These are phyloP conservation scores for Mrakia gelida DNA, from an alignment of 768 basidiomycete species.

Conservation along the genomic window DNA sequence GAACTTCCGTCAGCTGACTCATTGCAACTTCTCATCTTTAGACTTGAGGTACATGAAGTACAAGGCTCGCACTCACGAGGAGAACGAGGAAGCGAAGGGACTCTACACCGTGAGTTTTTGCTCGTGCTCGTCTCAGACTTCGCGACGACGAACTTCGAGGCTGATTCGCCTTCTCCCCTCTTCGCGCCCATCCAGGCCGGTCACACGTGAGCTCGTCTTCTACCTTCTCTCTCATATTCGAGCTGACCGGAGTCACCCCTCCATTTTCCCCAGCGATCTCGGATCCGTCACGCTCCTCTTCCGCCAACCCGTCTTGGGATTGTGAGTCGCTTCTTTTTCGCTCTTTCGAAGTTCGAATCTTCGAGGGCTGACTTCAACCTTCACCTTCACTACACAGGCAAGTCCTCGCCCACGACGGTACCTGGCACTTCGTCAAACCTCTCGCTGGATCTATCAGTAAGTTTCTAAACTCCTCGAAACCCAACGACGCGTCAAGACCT, in stretches of 20 bases:
- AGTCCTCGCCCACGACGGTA: slow-evolving; percentile 50
- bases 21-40: neutral
- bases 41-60: slow-evolving; percentile 46
- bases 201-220: neutral
- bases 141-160: too few relatives aligned
- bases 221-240: neutral
- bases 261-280: slow-evolving; percentile 46
- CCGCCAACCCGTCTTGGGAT: slow-evolving; percentile 55
- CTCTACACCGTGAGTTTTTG: slow-evolving; percentile 14
- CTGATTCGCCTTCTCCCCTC: too few relatives aligned
- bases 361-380: too few relatives aligned
- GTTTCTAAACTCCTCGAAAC: too few relatives aligned
- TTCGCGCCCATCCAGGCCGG: neutral
- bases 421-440: slow-evolving; percentile 54
- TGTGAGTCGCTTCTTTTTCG: slow-evolving; percentile 32
- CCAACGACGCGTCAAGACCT: too few relatives aligned
- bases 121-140: too few relatives aligned
- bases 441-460: slow-evolving; percentile 23
- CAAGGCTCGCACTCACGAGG: slow-evolving; percentile 48
- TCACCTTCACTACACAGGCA: slow-evolving; percentile 37
- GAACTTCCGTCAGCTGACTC: too few relatives aligned
- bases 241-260: too few relatives aligned
- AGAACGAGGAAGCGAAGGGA: slow-evolving; percentile 42
- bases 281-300: slow-evolving; percentile 55
- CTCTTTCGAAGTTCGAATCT: too few relatives aligned